Conservation (phyloP, 495 filamentous ascomycete genomes). For the Penicillium pancosmium region DNA sequence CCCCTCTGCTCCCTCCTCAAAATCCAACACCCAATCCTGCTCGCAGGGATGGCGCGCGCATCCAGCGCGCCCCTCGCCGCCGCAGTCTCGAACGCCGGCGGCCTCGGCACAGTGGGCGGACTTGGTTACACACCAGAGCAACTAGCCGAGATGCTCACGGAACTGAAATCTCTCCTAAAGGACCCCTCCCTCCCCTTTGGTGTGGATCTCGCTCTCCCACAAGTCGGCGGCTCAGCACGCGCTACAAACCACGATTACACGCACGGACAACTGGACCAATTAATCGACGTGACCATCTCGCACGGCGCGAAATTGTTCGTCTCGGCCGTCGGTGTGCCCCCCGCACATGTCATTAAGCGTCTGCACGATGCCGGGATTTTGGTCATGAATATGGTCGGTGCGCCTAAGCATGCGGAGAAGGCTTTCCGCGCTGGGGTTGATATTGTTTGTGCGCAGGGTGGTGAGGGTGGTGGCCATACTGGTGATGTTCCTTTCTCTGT, state of each 20-base stretch:
- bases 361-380: conserved; percentile 76
- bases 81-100: conserved; percentile 86
- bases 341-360: conserved; percentile 63
- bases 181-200: conserved; percentile 74
- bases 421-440: conserved; percentile 80
- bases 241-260: conserved; percentile 95
- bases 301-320: conserved; percentile 82
- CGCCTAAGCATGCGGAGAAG: conserved; percentile 84
- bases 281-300: conserved; percentile 77
- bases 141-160: conserved; percentile 76
- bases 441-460: conserved; percentile 81
- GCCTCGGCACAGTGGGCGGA: conserved; percentile 82
- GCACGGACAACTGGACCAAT: conserved; percentile 75
- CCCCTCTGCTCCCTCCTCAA: conserved; percentile 73
- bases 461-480: conserved; percentile 80
- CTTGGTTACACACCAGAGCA: conserved; percentile 82
- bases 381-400: conserved; percentile 96
- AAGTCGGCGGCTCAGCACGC: conserved; percentile 76
- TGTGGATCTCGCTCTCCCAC: conserved; percentile 84
- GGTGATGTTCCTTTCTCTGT: conserved; percentile 74
- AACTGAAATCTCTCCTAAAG: conserved; percentile 71
- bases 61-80: conserved; percentile 78
- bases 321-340: conserved; percentile 80
- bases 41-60: conserved; percentile 87
- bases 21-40: conserved; percentile 80